These are phyloP conservation scores for Eragrostis nindensis DNA, from an alignment of 176 grass and related monocot species.

Conservation along the genomic window DNA sequence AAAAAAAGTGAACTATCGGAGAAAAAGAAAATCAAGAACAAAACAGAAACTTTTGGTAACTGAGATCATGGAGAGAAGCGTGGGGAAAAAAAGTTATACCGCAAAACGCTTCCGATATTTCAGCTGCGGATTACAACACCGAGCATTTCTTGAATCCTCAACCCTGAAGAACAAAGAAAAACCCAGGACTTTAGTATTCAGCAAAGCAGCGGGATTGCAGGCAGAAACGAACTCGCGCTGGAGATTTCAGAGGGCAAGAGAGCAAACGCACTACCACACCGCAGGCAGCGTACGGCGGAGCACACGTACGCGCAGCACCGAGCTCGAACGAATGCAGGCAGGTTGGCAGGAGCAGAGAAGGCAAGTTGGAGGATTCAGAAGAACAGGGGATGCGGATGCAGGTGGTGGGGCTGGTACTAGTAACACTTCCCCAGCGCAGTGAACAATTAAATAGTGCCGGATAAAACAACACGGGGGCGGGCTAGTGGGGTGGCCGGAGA, in stretches of 20 bases:
- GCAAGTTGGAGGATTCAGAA: too few relatives aligned
- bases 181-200: not conserved
- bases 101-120: conserved; percentile 33
- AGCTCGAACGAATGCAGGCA: not conserved
- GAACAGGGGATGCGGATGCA: not conserved
- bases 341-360: too few relatives aligned
- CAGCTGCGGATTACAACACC: not conserved
- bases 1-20: not conserved
- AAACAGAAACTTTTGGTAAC: not conserved
- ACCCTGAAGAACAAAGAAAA: not conserved
- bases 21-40: not conserved
- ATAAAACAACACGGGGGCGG: not conserved
- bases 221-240: not conserved
- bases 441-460: not conserved
- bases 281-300: not conserved
- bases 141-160: conserved; percentile 34
- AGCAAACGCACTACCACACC: not conserved
- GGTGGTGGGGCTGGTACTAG: conserved; percentile 18
- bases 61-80: not conserved
- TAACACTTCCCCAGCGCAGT: not conserved
- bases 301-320: not conserved
- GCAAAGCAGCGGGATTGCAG: not conserved
- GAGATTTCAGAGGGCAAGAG: conserved; percentile 17
- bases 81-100: not conserved
- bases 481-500: not conserved